Conservation (phyloP, 1,139 yeast genomes). For the Suhomyces anneliseae region DNA sequence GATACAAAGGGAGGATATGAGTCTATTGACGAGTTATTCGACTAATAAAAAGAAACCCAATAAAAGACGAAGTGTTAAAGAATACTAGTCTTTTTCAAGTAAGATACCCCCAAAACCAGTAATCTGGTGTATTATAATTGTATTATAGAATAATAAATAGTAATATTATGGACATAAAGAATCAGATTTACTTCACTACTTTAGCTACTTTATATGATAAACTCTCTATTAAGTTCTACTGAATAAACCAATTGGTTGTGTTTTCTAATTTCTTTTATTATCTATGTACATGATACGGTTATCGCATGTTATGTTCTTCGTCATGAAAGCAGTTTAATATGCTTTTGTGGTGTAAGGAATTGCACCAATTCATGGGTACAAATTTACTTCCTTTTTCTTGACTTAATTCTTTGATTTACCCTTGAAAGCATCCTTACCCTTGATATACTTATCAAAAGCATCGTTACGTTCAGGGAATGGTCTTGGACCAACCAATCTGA, state of each 20-base stretch:
- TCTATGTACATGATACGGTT: background rate
- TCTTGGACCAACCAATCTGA: conserved; percentile 67
- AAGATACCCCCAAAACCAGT: background rate
- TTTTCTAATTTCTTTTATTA: background rate
- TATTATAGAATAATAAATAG: background rate
- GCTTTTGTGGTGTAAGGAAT: no score
- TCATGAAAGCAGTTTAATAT: background rate
- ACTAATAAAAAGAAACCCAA: background rate
- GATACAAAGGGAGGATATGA: conserved; percentile 17
- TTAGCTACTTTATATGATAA: no score
- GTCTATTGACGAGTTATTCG: conserved; percentile 25
- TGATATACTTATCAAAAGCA: conserved; percentile 75
- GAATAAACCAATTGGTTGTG: background rate
- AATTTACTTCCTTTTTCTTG: background rate
- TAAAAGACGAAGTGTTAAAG: no score
- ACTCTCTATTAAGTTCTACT: background rate
- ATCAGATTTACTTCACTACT: no score
- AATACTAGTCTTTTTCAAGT: no score
- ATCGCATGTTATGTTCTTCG: background rate
- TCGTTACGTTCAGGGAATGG: conserved; percentile 78
- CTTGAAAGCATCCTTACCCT: conserved; percentile 39
- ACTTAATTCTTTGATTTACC: conserved; percentile 15
- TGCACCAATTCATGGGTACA: no score
- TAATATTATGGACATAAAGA: background rate
- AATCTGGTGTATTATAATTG: no score